phyloP scores from a whole-genome alignment of 2,329 filamentous ascomycete genomes.

The Claviceps fusiformis region DNA sequence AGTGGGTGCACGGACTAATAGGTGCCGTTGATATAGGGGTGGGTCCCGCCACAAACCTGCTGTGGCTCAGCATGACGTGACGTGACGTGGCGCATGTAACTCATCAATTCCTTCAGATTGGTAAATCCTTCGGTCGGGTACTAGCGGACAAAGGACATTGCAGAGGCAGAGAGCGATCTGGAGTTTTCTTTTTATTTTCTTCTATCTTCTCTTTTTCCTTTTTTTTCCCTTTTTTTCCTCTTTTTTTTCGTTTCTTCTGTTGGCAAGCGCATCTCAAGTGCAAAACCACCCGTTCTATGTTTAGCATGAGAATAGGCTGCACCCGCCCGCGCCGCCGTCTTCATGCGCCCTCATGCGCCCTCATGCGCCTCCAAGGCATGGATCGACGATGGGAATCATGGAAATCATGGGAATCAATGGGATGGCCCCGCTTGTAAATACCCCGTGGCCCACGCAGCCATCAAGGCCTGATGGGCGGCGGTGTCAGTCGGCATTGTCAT shows the following conservation, averaged over 20 bases:
- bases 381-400: neutral
- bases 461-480: neutral
- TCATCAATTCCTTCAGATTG: too few species aligned
- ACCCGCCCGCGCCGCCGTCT: neutral
- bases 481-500: neutral
- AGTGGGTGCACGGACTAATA: neutral
- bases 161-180: too few species aligned
- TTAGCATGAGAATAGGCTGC: neutral
- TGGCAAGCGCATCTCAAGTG: neutral
- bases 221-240: too few species aligned
- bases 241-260: neutral
- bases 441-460: neutral
- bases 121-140: too few species aligned
- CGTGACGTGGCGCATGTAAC: neutral
- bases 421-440: neutral
- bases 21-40: neutral
- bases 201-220: too few species aligned
- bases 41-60: neutral
- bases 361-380: too few species aligned
- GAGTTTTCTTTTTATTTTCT: too few species aligned
- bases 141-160: too few species aligned
- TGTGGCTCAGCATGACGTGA: neutral
- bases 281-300: neutral
- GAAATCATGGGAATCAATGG: neutral
- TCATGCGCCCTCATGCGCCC: too few species aligned